Percentiles rank a stretch among this genome's conserved stretches.
phyloP scores from a whole-genome alignment of 2,329 filamentous ascomycete genomes.

The Meredithiella fracta region DNA sequence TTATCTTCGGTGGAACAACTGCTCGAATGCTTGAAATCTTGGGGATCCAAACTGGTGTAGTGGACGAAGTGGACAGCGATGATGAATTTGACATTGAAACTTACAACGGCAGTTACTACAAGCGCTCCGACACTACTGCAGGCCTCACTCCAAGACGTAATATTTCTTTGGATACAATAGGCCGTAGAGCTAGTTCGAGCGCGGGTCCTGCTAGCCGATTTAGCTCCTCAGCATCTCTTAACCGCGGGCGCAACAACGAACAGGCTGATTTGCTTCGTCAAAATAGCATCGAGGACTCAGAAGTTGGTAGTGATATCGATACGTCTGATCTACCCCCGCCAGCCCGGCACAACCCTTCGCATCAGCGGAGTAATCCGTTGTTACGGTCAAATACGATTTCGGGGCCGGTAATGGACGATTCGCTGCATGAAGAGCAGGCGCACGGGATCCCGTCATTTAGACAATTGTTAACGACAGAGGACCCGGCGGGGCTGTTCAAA shows the following conservation, averaged over 20 bases:
- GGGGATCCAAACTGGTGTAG: constrained; percentile 87
- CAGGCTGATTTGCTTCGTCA: constrained; percentile 23
- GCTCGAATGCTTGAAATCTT: constrained; percentile 95
- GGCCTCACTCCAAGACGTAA: constrained; percentile 60
- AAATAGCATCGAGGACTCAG: constrained; percentile 35
- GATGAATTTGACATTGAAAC: constrained; percentile 95
- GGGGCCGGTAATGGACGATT: constrained; percentile 9
- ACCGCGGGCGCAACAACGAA: constrained; percentile 33
- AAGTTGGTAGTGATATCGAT: constrained; percentile 48
- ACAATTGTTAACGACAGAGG: constrained; percentile 68
- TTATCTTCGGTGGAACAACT: constrained; percentile 95
- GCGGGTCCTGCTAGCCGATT: constrained; percentile 17
- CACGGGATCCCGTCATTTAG: constrained; percentile 39
- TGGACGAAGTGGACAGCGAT: constrained; percentile 93
- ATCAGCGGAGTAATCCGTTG: constrained; percentile 15
- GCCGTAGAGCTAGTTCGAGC: constrained; percentile 16
- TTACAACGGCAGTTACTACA: constrained; percentile 57
- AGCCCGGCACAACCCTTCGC: constrained; percentile 29
- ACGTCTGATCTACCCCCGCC: constrained; percentile 50
- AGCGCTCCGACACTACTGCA: constrained; percentile 59
- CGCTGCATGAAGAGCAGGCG: background rate
- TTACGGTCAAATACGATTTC: constrained; percentile 11
- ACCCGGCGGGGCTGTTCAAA: constrained; percentile 77
- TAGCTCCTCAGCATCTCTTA: constrained; percentile 31
- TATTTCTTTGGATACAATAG: constrained; percentile 39